A percentile compares a stretch with the other conserved stretches of the same genome.
Conservation (phyloP, 1,139 yeast species). For the Citeromyces siamensis region DNA sequence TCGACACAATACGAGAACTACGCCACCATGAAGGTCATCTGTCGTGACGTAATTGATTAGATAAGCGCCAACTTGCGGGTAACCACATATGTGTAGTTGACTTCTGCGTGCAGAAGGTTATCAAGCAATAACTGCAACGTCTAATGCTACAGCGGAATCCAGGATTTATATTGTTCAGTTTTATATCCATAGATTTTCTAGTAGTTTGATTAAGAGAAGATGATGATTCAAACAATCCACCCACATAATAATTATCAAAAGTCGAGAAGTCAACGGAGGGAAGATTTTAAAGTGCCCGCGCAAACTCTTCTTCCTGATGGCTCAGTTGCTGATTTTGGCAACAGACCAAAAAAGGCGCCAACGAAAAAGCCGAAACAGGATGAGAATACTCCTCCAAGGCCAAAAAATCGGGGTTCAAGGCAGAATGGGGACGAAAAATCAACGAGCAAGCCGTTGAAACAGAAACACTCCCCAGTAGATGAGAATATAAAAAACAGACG, state of each 20-base stretch:
- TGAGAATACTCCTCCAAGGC: constrained; percentile 6
- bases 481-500: too few species aligned
- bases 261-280: too few species aligned
- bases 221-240: constrained; percentile 29
- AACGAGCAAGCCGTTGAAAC: not conserved
- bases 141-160: not conserved
- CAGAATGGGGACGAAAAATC: constrained; percentile 7
- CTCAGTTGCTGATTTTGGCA: constrained; percentile 28
- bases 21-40: too few species aligned
- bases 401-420: constrained; percentile 7
- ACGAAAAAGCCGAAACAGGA: too few species aligned
- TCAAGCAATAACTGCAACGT: not conserved
- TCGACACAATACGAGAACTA: too few species aligned
- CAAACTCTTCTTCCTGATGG: constrained; percentile 29
- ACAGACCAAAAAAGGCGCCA: constrained; percentile 10
- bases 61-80: too few species aligned
- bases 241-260: constrained; percentile 9
- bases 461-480: not conserved
- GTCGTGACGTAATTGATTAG: too few species aligned
- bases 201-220: constrained; percentile 10
- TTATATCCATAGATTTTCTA: not conserved
- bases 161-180: not conserved
- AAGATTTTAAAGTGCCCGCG: constrained; percentile 10
- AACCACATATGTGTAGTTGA: too few species aligned
- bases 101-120: not conserved